Conservation (phyloP, 2,329 filamentous ascomycete species). For the Incumbomyces lentus region DNA sequence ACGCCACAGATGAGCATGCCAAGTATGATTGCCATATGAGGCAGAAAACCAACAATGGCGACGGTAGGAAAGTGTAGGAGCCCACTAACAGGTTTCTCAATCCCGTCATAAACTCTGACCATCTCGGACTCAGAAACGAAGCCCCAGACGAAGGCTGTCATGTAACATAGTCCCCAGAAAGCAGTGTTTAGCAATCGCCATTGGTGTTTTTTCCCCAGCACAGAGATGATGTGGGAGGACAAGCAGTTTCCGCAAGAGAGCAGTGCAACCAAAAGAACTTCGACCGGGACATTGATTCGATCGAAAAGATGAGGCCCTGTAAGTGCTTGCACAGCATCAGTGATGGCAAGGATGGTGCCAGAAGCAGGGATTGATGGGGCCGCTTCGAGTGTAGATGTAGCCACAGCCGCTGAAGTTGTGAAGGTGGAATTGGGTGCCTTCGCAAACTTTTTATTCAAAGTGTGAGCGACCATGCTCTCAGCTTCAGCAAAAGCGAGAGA, state of each 20-base stretch:
- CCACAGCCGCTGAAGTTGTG: slow-evolving; percentile 30
- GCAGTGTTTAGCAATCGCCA: slow-evolving; percentile 79
- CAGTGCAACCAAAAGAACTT: slow-evolving; percentile 75
- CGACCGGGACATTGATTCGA: slow-evolving; percentile 76
- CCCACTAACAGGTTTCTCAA: slow-evolving; percentile 36
- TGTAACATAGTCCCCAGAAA: slow-evolving; percentile 84
- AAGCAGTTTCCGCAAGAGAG: slow-evolving; percentile 85
- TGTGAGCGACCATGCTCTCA: slow-evolving; percentile 73
- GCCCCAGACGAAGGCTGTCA: slow-evolving; percentile 73
- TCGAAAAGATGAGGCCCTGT: slow-evolving; percentile 53
- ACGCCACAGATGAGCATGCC: slow-evolving; percentile 65
- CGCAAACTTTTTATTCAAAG: slow-evolving; percentile 39
- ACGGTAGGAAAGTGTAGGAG: slow-evolving; percentile 84
- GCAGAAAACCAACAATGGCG: slow-evolving; percentile 88
- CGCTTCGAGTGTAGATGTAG: slow-evolving; percentile 22
- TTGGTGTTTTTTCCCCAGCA: slow-evolving; percentile 67
- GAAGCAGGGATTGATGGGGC: slow-evolving; percentile 17
- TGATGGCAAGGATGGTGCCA: slow-evolving; percentile 29
- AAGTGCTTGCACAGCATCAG: slow-evolving; percentile 16
- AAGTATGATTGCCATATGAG: slow-evolving; percentile 73
- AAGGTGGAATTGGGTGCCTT: slow-evolving; percentile 23
- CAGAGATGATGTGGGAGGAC: slow-evolving; percentile 69
- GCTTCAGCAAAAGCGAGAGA: slow-evolving; percentile 93
- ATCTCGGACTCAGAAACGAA: slow-evolving; percentile 42
- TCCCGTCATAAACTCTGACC: slow-evolving; percentile 14